These are phyloP conservation scores for Trichosporon inkin DNA, from an alignment of 1,284 basidiomycete genomes.

Conservation along the genomic window DNA sequence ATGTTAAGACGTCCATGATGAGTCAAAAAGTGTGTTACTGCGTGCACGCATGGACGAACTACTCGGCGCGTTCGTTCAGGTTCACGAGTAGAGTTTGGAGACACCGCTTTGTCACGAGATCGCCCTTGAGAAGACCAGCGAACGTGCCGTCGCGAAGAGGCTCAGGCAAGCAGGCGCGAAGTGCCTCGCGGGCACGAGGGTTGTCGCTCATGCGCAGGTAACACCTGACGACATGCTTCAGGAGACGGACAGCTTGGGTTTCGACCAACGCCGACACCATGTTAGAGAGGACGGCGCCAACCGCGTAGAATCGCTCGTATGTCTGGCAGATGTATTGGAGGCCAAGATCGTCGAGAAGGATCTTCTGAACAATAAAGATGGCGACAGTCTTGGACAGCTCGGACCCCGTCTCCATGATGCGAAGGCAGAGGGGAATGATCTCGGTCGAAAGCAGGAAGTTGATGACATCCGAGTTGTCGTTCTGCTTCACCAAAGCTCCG, in stretches of 20 bases:
- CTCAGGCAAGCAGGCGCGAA: slow-evolving; percentile 94
- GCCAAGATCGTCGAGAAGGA: slow-evolving; percentile 94
- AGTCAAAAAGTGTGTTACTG: not conserved
- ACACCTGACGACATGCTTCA: slow-evolving; percentile 98
- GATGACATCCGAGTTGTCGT: slow-evolving; percentile 98
- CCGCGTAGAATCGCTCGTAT: slow-evolving; percentile 98
- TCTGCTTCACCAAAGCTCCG: slow-evolving; percentile 99
- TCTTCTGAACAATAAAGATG: slow-evolving; percentile 99
- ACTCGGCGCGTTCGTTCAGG: slow-evolving; percentile 57
- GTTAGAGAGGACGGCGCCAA: slow-evolving; percentile 95
- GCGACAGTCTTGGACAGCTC: slow-evolving; percentile 99
- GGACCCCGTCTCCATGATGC: slow-evolving; percentile 99
- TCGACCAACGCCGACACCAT: slow-evolving; percentile 98
- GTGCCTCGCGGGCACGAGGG: slow-evolving; percentile 89
- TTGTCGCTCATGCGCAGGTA: slow-evolving; percentile 96
- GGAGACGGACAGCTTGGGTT: slow-evolving; percentile 88
- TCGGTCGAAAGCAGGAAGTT: slow-evolving; percentile 98
- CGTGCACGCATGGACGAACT: too few species aligned
- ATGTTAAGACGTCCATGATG: not conserved
- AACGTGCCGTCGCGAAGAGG: slow-evolving; percentile 94
- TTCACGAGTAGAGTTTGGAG: slow-evolving; percentile 92
- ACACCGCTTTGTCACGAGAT: slow-evolving; percentile 95
- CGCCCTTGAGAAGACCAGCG: slow-evolving; percentile 82
- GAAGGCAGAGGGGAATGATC: slow-evolving; percentile 97
- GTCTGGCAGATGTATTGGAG: slow-evolving; percentile 99